These are phyloP conservation scores for Perkinsus marinus DNA, from an alignment of 169 alveolate genomes.

Conservation along the genomic window DNA sequence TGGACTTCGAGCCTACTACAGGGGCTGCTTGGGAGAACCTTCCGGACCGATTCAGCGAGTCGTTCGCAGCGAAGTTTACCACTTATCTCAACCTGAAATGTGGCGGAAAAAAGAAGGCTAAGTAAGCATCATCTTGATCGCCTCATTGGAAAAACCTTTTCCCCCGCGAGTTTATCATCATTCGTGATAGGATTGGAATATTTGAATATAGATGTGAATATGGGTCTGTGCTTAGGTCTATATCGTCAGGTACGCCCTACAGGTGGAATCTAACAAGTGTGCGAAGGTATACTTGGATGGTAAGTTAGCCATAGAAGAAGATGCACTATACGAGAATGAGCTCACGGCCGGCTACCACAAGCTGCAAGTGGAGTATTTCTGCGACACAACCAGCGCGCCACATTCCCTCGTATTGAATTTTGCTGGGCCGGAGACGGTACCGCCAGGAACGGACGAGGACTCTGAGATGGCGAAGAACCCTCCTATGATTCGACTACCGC, in stretches of 20 bases:
- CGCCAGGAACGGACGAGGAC: conserved; percentile 14
- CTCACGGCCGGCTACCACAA: conserved; percentile 24
- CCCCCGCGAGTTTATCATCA: too few relatives aligned
- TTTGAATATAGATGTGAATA: too few relatives aligned
- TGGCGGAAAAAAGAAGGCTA: conserved; percentile 23
- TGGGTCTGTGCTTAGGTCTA: too few relatives aligned
- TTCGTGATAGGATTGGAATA: too few relatives aligned
- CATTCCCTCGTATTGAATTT: conserved; percentile 21
- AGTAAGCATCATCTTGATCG: too few relatives aligned
- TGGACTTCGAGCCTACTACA: conserved; percentile 23
- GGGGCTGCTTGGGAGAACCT: conserved; percentile 15
- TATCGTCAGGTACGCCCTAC: background rate
- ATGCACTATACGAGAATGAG: conserved; percentile 17
- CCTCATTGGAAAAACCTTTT: too few relatives aligned
- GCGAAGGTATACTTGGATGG: conserved; percentile 18
- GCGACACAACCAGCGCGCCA: conserved; percentile 1
- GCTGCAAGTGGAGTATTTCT: conserved; percentile 26
- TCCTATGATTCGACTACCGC: background rate
- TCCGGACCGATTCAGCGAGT: conserved; percentile 14
- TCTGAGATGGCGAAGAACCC: conserved; percentile 10
- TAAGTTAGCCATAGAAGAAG: conserved; percentile 11
- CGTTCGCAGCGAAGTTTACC: background rate
- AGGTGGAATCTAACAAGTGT: conserved; percentile 6
- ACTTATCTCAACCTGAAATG: conserved; percentile 14
- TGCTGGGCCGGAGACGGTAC: conserved; percentile 26